Percentiles rank a stretch among this genome's conserved stretches.
Conservation (phyloP, 148 eudicot genomes). For the Suaeda aralocaspica region DNA sequence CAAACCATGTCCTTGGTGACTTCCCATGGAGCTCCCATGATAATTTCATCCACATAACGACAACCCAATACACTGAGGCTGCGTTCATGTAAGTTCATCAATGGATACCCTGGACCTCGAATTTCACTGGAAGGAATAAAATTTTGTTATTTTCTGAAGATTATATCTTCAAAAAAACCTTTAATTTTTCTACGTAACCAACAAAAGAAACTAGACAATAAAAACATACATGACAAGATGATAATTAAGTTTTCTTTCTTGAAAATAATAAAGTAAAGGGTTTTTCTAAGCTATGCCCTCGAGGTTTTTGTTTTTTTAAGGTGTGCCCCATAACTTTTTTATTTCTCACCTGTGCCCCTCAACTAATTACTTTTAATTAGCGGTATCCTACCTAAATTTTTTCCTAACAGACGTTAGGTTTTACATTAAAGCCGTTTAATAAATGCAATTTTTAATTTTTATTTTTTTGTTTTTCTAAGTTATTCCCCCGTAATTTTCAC, state of each 20-base stretch:
- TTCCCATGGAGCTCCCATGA: constrained; percentile 93
- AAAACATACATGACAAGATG: background rate
- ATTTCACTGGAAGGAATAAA: constrained; percentile 54
- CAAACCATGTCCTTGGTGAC: constrained; percentile 81
- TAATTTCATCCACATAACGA: constrained; percentile 90
- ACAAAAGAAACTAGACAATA: background rate
- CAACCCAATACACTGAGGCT: constrained; percentile 87
- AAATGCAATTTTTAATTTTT: too few relatives aligned
- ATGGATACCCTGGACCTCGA: constrained; percentile 65
- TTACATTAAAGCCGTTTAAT: too few relatives aligned
- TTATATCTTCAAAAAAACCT: background rate
- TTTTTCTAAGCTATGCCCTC: too few relatives aligned
- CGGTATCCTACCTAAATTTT: too few relatives aligned
- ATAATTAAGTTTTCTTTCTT: background rate
- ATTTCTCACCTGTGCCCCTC: too few relatives aligned
- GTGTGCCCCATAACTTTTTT: too few relatives aligned
- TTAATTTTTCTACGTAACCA: background rate
- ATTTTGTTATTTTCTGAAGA: constrained; percentile 16
- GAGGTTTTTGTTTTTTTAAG: too few relatives aligned
- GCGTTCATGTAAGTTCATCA: constrained; percentile 94
- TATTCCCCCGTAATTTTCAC: too few relatives aligned
- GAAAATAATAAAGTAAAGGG: too few relatives aligned
- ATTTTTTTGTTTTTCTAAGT: too few relatives aligned
- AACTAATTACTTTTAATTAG: too few relatives aligned
- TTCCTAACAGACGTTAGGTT: too few relatives aligned